Evolutionary conservation across 495 filamentous ascomycete species (phyloP).

Genomic region (Xylaria curta): DNA sequence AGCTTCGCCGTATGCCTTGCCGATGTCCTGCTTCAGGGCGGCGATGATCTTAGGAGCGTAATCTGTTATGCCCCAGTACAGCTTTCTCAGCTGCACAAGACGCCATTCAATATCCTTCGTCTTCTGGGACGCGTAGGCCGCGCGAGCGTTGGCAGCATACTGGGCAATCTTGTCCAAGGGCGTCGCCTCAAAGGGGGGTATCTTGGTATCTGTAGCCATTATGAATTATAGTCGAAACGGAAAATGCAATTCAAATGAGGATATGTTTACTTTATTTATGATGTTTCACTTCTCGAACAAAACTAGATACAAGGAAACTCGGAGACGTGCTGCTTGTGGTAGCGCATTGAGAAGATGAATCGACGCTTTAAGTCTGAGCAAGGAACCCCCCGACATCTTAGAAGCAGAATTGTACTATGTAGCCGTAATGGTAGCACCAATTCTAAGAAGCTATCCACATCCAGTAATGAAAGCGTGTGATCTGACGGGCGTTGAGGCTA

Average conservation of each 20-base stretch:
- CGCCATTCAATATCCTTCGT: constrained; percentile 83
- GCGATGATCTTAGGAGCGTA: constrained; percentile 70
- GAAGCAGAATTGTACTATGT: too few species aligned
- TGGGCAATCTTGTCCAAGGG: constrained; percentile 68
- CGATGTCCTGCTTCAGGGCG: constrained; percentile 75
- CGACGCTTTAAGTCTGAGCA: background rate
- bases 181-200: constrained; percentile 69
- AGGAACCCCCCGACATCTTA: background rate
- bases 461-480: background rate
- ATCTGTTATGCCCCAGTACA: constrained; percentile 91
- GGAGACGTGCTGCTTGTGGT: background rate
- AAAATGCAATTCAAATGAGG: background rate
- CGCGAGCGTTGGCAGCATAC: constrained; percentile 62
- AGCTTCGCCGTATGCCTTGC: constrained; percentile 74
- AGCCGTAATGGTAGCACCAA: background rate
- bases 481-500: background rate
- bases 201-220: constrained; percentile 48
- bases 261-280: background rate
- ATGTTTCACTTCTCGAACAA: background rate
- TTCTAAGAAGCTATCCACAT: background rate
- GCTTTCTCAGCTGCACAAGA: constrained; percentile 82
- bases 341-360: background rate
- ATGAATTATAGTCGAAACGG: background rate
- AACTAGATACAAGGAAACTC: background rate
- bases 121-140: constrained; percentile 76